Evolutionary conservation across 2,329 filamentous ascomycete genomes (phyloP).

Genomic region (Arthroderma sp.): DNA sequence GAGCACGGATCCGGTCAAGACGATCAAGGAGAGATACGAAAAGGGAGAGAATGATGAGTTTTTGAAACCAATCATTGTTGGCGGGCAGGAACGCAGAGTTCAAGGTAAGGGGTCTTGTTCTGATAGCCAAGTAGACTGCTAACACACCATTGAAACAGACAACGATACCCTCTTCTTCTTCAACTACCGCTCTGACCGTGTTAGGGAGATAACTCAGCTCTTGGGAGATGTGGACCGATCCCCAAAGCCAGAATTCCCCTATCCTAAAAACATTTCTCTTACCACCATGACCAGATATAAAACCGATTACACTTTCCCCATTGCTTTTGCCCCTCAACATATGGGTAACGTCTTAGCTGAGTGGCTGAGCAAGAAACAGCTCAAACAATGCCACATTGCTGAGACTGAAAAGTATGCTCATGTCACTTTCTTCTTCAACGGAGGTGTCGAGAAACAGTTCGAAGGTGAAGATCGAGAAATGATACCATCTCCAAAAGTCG

Average conservation of each 20-base stretch:
- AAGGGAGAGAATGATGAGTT: constrained; percentile 92
- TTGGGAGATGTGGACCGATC: constrained; percentile 86
- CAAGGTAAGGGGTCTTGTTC: constrained; percentile 47
- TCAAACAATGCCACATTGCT: constrained; percentile 90
- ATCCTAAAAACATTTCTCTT: constrained; percentile 74
- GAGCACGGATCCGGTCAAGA: constrained; percentile 70
- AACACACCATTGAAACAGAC: constrained; percentile 40
- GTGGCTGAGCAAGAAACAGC: constrained; percentile 78
- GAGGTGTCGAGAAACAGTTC: constrained; percentile 93
- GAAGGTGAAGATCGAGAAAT: constrained; percentile 83
- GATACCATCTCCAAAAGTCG: constrained; percentile 86
- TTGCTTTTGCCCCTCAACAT: constrained; percentile 86
- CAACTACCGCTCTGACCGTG: constrained; percentile 98
- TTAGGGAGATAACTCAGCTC: constrained; percentile 89
- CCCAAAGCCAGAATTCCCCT: constrained; percentile 79
- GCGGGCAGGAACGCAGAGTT: constrained; percentile 72
- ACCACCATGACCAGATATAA: constrained; percentile 99
- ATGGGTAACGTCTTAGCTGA: constrained; percentile 99
- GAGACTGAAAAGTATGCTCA: constrained; percentile 99
- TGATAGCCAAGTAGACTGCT: neutral
- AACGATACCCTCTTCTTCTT: constrained; percentile 97
- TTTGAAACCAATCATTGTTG: constrained; percentile 91
- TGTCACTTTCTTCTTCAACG: constrained; percentile 99
- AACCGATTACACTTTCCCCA: constrained; percentile 77
- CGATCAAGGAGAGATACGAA: constrained; percentile 77